phyloP scores from a whole-genome alignment of 306 rosid genomes.

The Quercus agrifolia region DNA sequence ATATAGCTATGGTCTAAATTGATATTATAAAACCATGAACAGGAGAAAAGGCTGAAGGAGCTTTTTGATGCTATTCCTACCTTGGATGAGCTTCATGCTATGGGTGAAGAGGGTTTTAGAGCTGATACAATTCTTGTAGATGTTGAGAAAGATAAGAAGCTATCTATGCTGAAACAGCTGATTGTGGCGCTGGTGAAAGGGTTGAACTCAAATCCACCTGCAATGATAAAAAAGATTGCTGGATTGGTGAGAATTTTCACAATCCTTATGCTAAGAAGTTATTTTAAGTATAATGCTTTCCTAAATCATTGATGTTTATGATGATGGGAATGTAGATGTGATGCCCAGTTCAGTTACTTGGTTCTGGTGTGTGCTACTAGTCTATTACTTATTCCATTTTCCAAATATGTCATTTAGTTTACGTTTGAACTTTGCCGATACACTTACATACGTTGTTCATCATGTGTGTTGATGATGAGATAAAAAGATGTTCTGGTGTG shows the following conservation, averaged over 20 bases:
- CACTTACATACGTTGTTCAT: background rate
- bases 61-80: slow-evolving; percentile 79
- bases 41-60: slow-evolving; percentile 91
- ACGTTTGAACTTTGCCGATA: background rate
- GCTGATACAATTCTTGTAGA: slow-evolving; percentile 92
- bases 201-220: slow-evolving; percentile 83
- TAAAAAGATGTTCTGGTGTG: background rate
- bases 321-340: background rate
- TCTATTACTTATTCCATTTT: background rate
- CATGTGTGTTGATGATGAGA: background rate
- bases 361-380: background rate
- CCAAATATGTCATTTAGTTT: background rate
- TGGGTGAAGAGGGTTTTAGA: slow-evolving; percentile 76
- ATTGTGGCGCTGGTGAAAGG: slow-evolving; percentile 80
- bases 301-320: background rate
- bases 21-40: slow-evolving; percentile 22
- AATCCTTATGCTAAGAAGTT: background rate
- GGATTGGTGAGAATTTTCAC: slow-evolving; percentile 58
- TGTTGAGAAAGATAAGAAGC: slow-evolving; percentile 79
- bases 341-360: background rate
- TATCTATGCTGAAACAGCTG: slow-evolving; percentile 89
- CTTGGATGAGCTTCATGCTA: slow-evolving; percentile 78
- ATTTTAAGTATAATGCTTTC: background rate
- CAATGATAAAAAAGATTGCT: slow-evolving; percentile 93
- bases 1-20: background rate